Conservation (phyloP, 192 early-diverging fungal genomes). For the Rhizophlyctis rosea region DNA sequence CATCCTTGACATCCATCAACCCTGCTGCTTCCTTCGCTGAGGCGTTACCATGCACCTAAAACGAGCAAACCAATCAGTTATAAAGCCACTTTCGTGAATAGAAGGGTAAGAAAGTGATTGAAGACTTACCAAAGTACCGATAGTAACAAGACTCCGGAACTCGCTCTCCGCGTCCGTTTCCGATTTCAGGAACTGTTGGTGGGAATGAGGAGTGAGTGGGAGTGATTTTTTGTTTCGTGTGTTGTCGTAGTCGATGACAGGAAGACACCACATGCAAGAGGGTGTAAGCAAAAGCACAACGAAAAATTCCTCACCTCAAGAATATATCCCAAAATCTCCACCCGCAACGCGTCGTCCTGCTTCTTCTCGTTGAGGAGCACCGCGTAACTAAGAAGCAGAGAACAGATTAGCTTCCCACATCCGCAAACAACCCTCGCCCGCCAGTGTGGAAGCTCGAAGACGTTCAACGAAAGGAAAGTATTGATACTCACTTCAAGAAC, state of each 20-base stretch:
- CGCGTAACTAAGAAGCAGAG: constrained; percentile 39
- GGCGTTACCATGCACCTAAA: constrained; percentile 5
- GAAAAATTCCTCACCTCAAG: constrained; percentile 49
- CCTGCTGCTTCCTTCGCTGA: constrained; percentile 13
- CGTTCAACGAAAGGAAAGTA: neutral
- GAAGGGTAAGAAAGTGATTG: too few relatives aligned
- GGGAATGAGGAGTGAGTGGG: neutral
- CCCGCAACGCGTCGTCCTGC: constrained; percentile 45
- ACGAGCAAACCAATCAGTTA: neutral
- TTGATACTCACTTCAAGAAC: constrained; percentile 45
- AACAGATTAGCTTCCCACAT: constrained; percentile 14
- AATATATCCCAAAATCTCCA: constrained; percentile 43
- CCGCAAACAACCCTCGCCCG: neutral
- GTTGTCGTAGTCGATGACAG: neutral
- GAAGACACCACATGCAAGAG: too few relatives aligned
- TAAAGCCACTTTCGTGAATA: neutral
- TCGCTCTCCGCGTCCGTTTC: constrained; percentile 61
- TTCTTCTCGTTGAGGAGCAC: constrained; percentile 41
- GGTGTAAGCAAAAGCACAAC: too few relatives aligned
- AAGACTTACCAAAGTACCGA: constrained; percentile 60
- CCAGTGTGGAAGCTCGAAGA: neutral
- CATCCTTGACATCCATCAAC: neutral
- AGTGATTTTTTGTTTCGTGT: neutral
- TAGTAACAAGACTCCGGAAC: constrained; percentile 54
- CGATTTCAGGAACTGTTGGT: constrained; percentile 43